Percentiles rank a stretch among this genome's conserved stretches.
Conservation (phyloP, 2,329 filamentous ascomycete genomes). For the Cephalotrichum gorgonifer region DNA sequence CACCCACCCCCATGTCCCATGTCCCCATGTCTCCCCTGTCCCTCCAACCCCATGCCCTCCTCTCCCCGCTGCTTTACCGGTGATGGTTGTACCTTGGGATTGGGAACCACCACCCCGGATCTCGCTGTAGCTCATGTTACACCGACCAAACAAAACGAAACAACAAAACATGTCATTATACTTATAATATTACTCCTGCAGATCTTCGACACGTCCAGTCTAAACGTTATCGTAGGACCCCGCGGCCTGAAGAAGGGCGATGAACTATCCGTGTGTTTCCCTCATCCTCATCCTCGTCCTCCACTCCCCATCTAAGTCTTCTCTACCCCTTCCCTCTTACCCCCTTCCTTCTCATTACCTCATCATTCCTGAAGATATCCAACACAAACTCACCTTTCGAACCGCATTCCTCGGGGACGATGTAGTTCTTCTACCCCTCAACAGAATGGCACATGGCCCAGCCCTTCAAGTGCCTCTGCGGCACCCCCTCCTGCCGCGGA, state of each 20-base stretch:
- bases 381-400: neutral
- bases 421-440: slow-evolving; percentile 64
- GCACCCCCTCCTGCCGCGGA: slow-evolving; percentile 45
- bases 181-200: slow-evolving; percentile 18
- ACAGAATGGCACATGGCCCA: slow-evolving; percentile 69
- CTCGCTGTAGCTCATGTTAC: neutral
- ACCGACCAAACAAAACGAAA: too few species aligned
- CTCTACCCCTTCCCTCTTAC: neutral
- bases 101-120: too few species aligned
- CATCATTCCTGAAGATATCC: neutral
- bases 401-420: too few species aligned
- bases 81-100: neutral
- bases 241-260: slow-evolving; percentile 43
- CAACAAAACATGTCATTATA: too few species aligned
- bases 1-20: neutral
- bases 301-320: neutral
- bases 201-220: slow-evolving; percentile 50
- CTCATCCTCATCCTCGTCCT: neutral
- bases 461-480: slow-evolving; percentile 57
- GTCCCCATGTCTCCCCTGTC: too few species aligned
- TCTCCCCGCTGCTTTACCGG: too few species aligned
- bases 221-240: slow-evolving; percentile 47
- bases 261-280: slow-evolving; percentile 40
- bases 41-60: too few species aligned
- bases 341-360: neutral